Base-by-base conservation (phyloP, 805 yeast species). In the Zygosaccharomyces bisporus region DNA sequence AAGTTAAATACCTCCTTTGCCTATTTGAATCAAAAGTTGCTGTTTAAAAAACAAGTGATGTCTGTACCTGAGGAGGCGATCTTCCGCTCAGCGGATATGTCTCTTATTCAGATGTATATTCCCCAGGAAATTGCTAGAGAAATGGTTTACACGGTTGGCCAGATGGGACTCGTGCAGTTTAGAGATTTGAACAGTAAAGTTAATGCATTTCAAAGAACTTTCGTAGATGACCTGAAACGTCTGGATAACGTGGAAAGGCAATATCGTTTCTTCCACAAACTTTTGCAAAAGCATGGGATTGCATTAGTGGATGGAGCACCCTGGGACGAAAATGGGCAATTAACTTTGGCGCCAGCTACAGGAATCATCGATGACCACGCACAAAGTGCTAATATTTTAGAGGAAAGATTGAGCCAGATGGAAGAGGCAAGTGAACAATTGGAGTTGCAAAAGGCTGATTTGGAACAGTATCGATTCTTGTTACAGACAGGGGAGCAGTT, bases 31-130 rank as follows among this genome's bases (percentile, higher is more conserved):
- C 18, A 25, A 25, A 25, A 25, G 21, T 12, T 17, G 20, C 5
- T 16, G 12, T 18, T 9, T 5, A 6, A 34, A 10, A 23, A 14
- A 23, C 4, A 30, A 18, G 23, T n/a, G 18, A 37, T 47, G 47
- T 34, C 34, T 19, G 52, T 36, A 18, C 46, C 44, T 34, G 61
- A 64, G 32, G 70, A 66, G 46, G 70, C 69, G 23, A 61, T 66
- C 43, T 66, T 66, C 57, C 67, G 96, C 74, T 90, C 98, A 46
- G 98, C 98, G 83, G 95, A 86, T 60, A 95, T 93, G 98, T 80
- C 95, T 39, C 77, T 90, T 56, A 85, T 91, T 42, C 96, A 93
- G 71, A 73, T 93, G 55, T 91, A 87, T 65, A 80, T 93, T 47
- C 91, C 98, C 6, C 81, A 86, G 20, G 99, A 93, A 67, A 82